These are phyloP conservation scores for Mycotypha africana DNA, from an alignment of 371 early-diverging fungal species.

Conservation along the genomic window DNA sequence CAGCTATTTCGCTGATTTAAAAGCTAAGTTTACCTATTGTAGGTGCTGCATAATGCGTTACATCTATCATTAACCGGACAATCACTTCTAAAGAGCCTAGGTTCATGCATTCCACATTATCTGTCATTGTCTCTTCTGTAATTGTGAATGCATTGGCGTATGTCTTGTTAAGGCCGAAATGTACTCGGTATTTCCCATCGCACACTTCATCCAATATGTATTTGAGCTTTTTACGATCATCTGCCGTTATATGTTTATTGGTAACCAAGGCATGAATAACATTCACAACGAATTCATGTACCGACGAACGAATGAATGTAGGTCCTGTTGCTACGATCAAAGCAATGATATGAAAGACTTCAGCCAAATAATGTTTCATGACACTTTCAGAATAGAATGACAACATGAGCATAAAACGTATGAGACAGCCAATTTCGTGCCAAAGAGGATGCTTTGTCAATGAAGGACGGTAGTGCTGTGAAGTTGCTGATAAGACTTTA, in stretches of 20 bases:
- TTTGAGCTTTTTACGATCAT: conserved; percentile 48
- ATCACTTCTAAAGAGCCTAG: conserved; percentile 72
- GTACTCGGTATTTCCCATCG: conserved; percentile 66
- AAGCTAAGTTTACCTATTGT: conserved; percentile 52
- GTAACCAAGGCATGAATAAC: conserved; percentile 79
- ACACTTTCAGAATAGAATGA: conserved; percentile 74
- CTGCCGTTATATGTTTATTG: conserved; percentile 45
- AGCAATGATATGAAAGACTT: conserved; percentile 75
- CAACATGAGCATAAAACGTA: conserved; percentile 77
- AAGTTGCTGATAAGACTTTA: conserved; percentile 63
- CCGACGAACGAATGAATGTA: conserved; percentile 72
- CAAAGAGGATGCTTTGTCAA: conserved; percentile 76
- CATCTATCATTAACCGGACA: conserved; percentile 70
- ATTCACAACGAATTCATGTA: conserved; percentile 86
- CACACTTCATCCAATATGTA: conserved; percentile 62
- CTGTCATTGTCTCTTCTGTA: conserved; percentile 52
- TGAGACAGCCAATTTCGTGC: conserved; percentile 79
- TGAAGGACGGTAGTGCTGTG: conserved; percentile 49
- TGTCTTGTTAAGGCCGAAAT: conserved; percentile 71
- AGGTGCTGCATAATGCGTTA: conserved; percentile 66
- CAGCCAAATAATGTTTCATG: conserved; percentile 73
- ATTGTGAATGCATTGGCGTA: conserved; percentile 64
- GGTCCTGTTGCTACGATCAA: conserved; percentile 78
- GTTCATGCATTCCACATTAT: conserved; percentile 56
- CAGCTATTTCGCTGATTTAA: background rate